Percentiles rank a stretch among this genome's conserved stretches.
These are phyloP conservation scores for Pseudotulostoma volvatum DNA, from an alignment of 495 filamentous ascomycete genomes.

Conservation along the genomic window DNA sequence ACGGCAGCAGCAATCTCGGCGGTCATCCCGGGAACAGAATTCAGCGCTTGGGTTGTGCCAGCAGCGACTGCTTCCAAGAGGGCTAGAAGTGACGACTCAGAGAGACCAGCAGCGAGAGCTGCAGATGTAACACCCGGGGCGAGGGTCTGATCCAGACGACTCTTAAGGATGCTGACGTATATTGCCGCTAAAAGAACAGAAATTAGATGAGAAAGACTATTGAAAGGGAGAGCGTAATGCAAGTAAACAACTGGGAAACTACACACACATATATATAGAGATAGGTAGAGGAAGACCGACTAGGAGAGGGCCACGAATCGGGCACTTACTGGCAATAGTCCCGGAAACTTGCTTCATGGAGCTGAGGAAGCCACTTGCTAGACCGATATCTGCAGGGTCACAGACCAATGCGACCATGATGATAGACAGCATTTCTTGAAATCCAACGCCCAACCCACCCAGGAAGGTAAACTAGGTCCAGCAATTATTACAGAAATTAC, in stretches of 20 bases:
- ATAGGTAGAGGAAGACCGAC: no score
- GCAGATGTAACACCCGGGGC: slow-evolving; percentile 16
- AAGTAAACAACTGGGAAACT: no score
- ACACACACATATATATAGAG: no score
- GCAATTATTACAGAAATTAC: slow-evolving; percentile 1
- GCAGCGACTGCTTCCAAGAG: slow-evolving; percentile 21
- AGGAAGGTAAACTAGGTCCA: slow-evolving; percentile 16
- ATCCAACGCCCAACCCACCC: slow-evolving; percentile 18
- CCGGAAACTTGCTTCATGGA: slow-evolving; percentile 12
- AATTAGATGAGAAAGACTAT: no score
- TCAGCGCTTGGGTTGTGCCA: slow-evolving; percentile 10
- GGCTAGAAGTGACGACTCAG: slow-evolving; percentile 19
- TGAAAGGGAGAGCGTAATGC: no score
- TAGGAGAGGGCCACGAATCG: no score
- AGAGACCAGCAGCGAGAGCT: slow-evolving; percentile 26
- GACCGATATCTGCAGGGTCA: slow-evolving; percentile 28
- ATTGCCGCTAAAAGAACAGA: slow-evolving; percentile 18
- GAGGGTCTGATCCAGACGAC: slow-evolving; percentile 21
- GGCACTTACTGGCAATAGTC: slow-evolving; percentile 13
- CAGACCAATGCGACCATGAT: slow-evolving; percentile 15
- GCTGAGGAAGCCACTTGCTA: slow-evolving; percentile 28
- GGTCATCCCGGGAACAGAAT: slow-evolving; percentile 26
- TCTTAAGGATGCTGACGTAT: slow-evolving; percentile 31
- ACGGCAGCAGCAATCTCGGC: slow-evolving; percentile 19
- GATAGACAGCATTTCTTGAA: slow-evolving; percentile 19